Percentiles rank a stretch among this genome's conserved stretches.
phyloP scores from a whole-genome alignment of 176 grass and related monocot species.

The Ensete glaucum region DNA sequence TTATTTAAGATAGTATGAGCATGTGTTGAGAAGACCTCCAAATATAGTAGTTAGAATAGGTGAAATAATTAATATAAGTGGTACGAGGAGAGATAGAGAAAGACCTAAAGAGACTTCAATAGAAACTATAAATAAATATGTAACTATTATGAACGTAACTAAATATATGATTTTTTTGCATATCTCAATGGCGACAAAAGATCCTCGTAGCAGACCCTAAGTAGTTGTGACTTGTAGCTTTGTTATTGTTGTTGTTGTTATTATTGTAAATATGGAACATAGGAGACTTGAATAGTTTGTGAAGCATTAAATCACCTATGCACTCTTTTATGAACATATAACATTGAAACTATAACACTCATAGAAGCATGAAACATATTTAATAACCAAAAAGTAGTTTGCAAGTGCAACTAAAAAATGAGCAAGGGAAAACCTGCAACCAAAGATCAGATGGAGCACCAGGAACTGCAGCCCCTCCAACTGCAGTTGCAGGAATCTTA shows the following conservation, averaged over 20 bases:
- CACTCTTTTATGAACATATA: not conserved
- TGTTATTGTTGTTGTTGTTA: not conserved
- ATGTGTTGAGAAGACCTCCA: too few species aligned
- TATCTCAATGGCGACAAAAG: too few species aligned
- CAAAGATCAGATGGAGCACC: slow-evolving; percentile 33
- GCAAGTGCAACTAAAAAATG: slow-evolving; percentile 1
- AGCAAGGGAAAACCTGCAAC: slow-evolving; percentile 25
- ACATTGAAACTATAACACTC: not conserved
- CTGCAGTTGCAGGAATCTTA: slow-evolving; percentile 36
- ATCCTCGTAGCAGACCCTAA: too few species aligned
- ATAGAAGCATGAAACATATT: not conserved
- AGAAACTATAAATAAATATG: too few species aligned
- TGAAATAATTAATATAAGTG: too few species aligned
- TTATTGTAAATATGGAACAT: not conserved
- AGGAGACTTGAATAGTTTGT: not conserved
- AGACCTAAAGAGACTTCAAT: too few species aligned
- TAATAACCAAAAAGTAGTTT: not conserved
- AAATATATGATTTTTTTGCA: too few species aligned
- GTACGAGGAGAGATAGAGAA: too few species aligned
- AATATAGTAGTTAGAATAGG: too few species aligned
- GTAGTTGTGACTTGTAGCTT: too few species aligned
- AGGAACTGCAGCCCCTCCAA: slow-evolving; percentile 25
- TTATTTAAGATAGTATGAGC: too few species aligned
- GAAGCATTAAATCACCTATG: not conserved
- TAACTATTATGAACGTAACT: too few species aligned